Percentiles rank a stretch among this genome's conserved stretches.
These are phyloP conservation scores for Didymosphaeria variabile DNA, from an alignment of 2,329 filamentous ascomycete genomes.

Conservation along the genomic window DNA sequence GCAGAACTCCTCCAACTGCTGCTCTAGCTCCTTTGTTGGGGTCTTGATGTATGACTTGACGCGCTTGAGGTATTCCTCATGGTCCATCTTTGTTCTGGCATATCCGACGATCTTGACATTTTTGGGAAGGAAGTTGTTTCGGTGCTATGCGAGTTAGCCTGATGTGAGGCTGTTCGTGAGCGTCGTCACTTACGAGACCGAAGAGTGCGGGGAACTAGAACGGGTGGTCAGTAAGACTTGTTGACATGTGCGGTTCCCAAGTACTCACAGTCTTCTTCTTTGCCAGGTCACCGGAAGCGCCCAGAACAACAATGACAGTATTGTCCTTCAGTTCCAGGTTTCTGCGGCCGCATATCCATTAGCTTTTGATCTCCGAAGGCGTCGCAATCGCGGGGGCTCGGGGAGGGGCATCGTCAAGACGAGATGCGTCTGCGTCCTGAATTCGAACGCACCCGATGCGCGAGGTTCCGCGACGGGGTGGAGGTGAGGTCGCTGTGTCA, in stretches of 20 bases:
- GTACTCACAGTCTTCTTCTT: conserved; percentile 97
- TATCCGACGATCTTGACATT: conserved; percentile 98
- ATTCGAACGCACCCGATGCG: background rate
- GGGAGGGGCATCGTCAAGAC: conserved; percentile 20
- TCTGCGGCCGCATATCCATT: conserved; percentile 60
- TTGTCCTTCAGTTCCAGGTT: conserved; percentile 97
- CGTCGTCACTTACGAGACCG: conserved; percentile 78
- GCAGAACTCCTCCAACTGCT: conserved; percentile 92
- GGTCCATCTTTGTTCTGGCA: conserved; percentile 99
- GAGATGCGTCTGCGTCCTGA: background rate
- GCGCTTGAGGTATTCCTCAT: conserved; percentile 90
- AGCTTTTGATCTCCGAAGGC: conserved; percentile 28
- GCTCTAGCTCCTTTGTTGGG: conserved; percentile 95
- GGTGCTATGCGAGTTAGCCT: conserved; percentile 70
- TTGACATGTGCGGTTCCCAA: conserved; percentile 12
- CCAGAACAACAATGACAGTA: conserved; percentile 94
- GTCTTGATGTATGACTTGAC: conserved; percentile 99
- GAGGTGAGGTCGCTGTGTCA: background rate
- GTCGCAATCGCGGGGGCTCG: conserved; percentile 13
- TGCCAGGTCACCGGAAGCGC: conserved; percentile 94
- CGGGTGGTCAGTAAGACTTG: conserved; percentile 36
- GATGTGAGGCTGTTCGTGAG: conserved; percentile 14
- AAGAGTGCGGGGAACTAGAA: conserved; percentile 92
- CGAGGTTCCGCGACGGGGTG: background rate
- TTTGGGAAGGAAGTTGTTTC: conserved; percentile 97